phyloP scores from a whole-genome alignment of 1,284 basidiomycete species.

The Cutaneotrichosporon curvatum region DNA sequence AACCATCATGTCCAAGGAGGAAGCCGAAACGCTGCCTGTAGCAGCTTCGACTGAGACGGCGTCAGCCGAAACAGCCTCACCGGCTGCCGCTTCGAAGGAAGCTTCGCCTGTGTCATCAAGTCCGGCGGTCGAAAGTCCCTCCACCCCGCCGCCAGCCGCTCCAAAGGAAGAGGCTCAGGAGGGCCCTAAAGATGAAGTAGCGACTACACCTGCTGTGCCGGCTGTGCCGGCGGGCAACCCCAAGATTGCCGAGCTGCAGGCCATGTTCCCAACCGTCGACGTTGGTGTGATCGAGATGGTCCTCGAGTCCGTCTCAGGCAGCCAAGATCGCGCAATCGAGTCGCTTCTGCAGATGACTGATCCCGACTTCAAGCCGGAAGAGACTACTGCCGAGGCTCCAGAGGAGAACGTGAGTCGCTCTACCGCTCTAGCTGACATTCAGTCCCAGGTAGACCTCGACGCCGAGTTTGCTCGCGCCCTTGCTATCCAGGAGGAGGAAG shows the following conservation, averaged over 20 bases:
- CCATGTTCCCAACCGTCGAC: conserved; percentile 43
- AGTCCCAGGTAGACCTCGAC: conserved; percentile 43
- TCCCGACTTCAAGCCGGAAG: conserved; percentile 40
- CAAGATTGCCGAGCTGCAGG: conserved; percentile 32
- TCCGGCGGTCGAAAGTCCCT: too few relatives aligned
- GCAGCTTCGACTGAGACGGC: not conserved
- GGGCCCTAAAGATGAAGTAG: too few relatives aligned
- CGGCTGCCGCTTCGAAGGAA: not conserved
- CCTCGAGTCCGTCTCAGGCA: conserved; percentile 37
- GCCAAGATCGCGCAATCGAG: conserved; percentile 43
- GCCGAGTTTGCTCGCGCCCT: conserved; percentile 43
- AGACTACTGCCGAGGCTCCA: conserved; percentile 4
- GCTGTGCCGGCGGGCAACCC: conserved; percentile 21
- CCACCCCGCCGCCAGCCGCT: too few relatives aligned
- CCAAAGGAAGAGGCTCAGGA: too few relatives aligned
- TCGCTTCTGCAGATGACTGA: conserved; percentile 44
- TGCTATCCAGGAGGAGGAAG: conserved; percentile 40
- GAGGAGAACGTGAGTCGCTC: conserved; percentile 20
- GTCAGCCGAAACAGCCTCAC: not conserved
- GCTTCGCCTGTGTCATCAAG: too few relatives aligned
- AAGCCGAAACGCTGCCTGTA: not conserved
- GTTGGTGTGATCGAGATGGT: conserved; percentile 39
- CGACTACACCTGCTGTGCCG: conserved; percentile 1
- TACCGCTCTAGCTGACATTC: conserved; percentile 5
- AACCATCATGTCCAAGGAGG: too few relatives aligned